Evolutionary conservation across 768 basidiomycete species (phyloP).

Genomic region (Pulveroboletus frians): DNA sequence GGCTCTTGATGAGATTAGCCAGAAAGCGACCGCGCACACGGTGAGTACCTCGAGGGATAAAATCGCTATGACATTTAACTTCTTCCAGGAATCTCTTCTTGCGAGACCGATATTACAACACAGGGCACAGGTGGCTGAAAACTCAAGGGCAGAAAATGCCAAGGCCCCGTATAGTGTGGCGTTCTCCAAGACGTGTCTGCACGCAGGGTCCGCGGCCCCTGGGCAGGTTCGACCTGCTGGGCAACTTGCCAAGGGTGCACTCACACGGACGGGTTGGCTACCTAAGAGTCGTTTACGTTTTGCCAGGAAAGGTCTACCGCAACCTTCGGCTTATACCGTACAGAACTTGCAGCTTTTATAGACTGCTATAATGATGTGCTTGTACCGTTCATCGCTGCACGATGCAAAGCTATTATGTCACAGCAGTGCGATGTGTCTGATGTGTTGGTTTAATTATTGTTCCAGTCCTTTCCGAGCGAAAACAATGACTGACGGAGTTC

Average conservation of each 20-base stretch:
- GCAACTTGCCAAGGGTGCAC: conserved; percentile 49
- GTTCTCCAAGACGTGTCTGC: conserved; percentile 24
- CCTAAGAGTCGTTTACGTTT: conserved; percentile 18
- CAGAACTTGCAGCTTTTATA: conserved; percentile 19
- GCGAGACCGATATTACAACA: conserved; percentile 55
- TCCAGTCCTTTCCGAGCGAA: conserved; percentile 1
- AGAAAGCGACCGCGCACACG: conserved; percentile 59
- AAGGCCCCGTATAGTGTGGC: conserved; percentile 16
- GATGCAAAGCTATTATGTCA: conserved; percentile 8
- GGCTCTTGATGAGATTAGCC: conserved; percentile 44
- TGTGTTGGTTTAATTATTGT: conserved; percentile 8
- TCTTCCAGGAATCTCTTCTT: conserved; percentile 55
- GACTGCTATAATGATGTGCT: conserved; percentile 5
- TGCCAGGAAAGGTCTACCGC: conserved; percentile 2
- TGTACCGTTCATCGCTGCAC: not conserved
- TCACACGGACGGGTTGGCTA: conserved; percentile 33
- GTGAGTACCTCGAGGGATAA: conserved; percentile 40
- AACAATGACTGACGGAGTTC: conserved; percentile 4
- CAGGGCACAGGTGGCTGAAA: conserved; percentile 37
- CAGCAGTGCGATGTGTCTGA: not conserved
- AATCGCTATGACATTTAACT: conserved; percentile 4
- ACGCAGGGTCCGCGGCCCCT: conserved; percentile 53
- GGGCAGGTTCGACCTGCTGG: conserved; percentile 56
- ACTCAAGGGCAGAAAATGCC: conserved; percentile 29
- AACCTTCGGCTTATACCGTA: conserved; percentile 17